These are phyloP conservation scores for Vigna trinervia DNA, from an alignment of 306 rosid genomes.

Conservation along the genomic window DNA sequence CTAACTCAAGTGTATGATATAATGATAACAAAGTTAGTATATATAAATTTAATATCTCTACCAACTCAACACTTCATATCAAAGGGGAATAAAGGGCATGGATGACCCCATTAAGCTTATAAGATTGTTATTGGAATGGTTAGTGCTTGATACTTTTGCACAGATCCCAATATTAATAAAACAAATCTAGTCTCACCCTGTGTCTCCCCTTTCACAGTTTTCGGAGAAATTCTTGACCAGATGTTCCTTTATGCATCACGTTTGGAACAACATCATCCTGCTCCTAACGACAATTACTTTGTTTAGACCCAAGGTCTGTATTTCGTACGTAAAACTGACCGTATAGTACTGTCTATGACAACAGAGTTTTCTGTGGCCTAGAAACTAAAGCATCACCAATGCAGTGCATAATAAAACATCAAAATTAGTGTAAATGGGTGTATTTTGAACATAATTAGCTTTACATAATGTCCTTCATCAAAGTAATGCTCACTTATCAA, in stretches of 20 bases:
- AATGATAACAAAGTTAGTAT: neutral
- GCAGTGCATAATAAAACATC: neutral
- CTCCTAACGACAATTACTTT: conserved; percentile 20
- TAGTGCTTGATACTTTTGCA: conserved; percentile 40
- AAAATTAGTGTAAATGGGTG: no score
- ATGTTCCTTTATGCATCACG: conserved; percentile 12
- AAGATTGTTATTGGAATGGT: conserved; percentile 39
- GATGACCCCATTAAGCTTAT: conserved; percentile 51
- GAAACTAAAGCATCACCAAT: neutral
- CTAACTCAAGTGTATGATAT: conserved; percentile 1
- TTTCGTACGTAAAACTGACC: neutral
- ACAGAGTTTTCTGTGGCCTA: neutral
- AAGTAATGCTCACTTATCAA: conserved; percentile 20
- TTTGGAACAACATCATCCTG: conserved; percentile 9
- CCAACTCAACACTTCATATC: conserved; percentile 47
- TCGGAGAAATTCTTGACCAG: conserved; percentile 48
- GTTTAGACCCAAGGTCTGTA: conserved; percentile 2
- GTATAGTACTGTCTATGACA: neutral
- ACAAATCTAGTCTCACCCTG: conserved; percentile 32
- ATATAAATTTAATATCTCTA: neutral
- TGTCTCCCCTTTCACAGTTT: conserved; percentile 47
- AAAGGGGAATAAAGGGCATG: conserved; percentile 51
- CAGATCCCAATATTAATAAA: conserved; percentile 55
- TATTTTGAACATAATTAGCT: neutral
- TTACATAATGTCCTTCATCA: neutral